Percentiles rank a stretch among this genome's conserved stretches.
Evolutionary conservation across 1,284 basidiomycete genomes (phyloP).

Genomic region (Tetrapyrgos nigripes): DNA sequence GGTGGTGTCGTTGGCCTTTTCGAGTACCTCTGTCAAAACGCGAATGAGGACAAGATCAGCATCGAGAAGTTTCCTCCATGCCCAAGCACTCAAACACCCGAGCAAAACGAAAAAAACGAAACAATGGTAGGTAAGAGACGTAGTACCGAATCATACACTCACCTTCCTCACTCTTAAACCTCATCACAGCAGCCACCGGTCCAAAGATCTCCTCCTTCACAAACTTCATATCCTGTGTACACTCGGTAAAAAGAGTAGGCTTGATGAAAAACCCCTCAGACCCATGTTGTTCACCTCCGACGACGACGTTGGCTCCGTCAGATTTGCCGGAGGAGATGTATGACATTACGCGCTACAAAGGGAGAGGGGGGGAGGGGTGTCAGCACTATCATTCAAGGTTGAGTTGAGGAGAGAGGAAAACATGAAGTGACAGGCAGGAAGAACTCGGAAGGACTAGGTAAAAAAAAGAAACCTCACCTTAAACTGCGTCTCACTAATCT

Average conservation of each 20-base stretch:
- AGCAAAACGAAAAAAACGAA: too few relatives aligned
- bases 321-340: constrained; percentile 88
- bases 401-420: constrained; percentile 44
- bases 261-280: constrained; percentile 76
- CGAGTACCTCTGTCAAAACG: constrained; percentile 64
- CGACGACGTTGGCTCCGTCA: constrained; percentile 80
- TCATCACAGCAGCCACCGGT: constrained; percentile 77
- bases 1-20: constrained; percentile 79
- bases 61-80: neutral
- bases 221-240: constrained; percentile 83
- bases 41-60: constrained; percentile 10
- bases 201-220: constrained; percentile 92
- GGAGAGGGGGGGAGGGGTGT: neutral
- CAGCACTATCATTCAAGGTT: too few relatives aligned
- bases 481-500: constrained; percentile 77
- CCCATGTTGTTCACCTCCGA: constrained; percentile 81
- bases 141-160: too few relatives aligned
- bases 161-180: constrained; percentile 70
- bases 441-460: constrained; percentile 50
- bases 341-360: constrained; percentile 72
- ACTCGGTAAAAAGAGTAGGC: constrained; percentile 87
- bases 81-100: neutral
- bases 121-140: too few relatives aligned
- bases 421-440: neutral
- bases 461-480: constrained; percentile 58